A percentile compares a stretch with the other conserved stretches of the same genome.
Conservation (phyloP, 1,139 yeast species). For the Taphrina betulina region DNA sequence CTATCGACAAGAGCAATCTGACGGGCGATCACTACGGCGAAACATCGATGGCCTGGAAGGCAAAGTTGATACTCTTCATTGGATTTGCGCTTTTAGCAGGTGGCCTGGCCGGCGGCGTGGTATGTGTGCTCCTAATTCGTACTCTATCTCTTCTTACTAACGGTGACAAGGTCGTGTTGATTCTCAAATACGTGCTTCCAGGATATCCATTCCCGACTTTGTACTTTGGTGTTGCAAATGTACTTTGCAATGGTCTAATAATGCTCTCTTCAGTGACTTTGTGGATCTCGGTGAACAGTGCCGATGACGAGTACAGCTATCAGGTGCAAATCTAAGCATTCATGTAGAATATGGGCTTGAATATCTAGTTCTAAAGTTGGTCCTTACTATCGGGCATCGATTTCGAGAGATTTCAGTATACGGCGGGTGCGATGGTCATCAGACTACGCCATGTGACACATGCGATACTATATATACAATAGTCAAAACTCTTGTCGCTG, state of each 20-base stretch:
- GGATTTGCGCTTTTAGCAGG: conserved; percentile 94
- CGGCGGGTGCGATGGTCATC: too few relatives aligned
- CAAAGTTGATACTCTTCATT: conserved; percentile 79
- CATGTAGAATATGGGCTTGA: too few relatives aligned
- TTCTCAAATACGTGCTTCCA: conserved; percentile 77
- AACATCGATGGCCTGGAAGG: conserved; percentile 77
- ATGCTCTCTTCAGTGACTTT: conserved; percentile 51
- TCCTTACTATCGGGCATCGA: too few relatives aligned
- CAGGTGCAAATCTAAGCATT: conserved; percentile 27
- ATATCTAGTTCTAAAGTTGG: too few relatives aligned
- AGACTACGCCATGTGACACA: too few relatives aligned
- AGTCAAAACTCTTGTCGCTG: too few relatives aligned
- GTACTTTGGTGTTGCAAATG: conserved; percentile 92
- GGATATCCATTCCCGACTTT: conserved; percentile 80
- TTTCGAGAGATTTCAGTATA: too few relatives aligned
- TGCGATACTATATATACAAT: too few relatives aligned
- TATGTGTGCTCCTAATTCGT: too few relatives aligned
- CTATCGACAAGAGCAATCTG: conserved; percentile 80
- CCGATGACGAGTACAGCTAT: conserved; percentile 34
- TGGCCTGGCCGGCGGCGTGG: conserved; percentile 88
- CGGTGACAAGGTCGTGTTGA: conserved; percentile 53
- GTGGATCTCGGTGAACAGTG: conserved; percentile 32
- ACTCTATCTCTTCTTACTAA: too few relatives aligned
- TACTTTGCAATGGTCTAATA: conserved; percentile 72
- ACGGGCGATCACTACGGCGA: conserved; percentile 55